These are phyloP conservation scores for Cardamine resedifolia DNA, from an alignment of 345 rosid genomes.

Conservation along the genomic window DNA sequence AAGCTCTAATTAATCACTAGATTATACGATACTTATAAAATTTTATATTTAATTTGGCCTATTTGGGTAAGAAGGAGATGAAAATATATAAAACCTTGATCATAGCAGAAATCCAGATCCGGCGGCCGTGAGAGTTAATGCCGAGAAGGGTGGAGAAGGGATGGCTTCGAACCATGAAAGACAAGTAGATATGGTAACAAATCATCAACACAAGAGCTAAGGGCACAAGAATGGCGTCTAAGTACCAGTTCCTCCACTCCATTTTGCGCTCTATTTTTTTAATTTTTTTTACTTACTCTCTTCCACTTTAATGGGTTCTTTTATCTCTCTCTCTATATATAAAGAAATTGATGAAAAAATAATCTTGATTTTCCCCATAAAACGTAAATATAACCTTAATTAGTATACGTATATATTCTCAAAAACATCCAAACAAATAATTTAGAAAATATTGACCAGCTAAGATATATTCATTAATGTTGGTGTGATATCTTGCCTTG, in stretches of 20 bases:
- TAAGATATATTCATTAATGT: too few species aligned
- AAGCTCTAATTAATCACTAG: neutral
- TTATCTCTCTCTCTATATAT: neutral
- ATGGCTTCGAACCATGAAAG: slow-evolving; percentile 62
- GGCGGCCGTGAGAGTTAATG: slow-evolving; percentile 56
- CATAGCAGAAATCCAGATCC: slow-evolving; percentile 73
- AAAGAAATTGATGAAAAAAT: neutral
- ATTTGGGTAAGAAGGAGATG: slow-evolving; percentile 1
- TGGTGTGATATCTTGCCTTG: neutral
- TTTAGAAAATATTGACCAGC: neutral
- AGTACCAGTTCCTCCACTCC: slow-evolving; percentile 49
- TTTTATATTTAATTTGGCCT: too few species aligned
- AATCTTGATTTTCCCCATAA: neutral
- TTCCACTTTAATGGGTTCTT: slow-evolving; percentile 2
- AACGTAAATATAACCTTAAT: neutral
- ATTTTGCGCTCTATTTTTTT: neutral
- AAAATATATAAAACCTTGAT: slow-evolving; percentile 55
- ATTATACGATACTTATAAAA: neutral
- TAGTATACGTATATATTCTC: neutral
- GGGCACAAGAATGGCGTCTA: slow-evolving; percentile 71
- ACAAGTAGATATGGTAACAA: slow-evolving; percentile 63
- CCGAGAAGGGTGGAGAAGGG: slow-evolving; percentile 79
- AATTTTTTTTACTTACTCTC: neutral
- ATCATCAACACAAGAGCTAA: slow-evolving; percentile 45
- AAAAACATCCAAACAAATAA: neutral